A percentile compares a stretch with the other conserved stretches of the same genome.
These are phyloP conservation scores for Pythium rishiriense DNA, from an alignment of 352 stramenopile genomes.

Conservation along the genomic window DNA sequence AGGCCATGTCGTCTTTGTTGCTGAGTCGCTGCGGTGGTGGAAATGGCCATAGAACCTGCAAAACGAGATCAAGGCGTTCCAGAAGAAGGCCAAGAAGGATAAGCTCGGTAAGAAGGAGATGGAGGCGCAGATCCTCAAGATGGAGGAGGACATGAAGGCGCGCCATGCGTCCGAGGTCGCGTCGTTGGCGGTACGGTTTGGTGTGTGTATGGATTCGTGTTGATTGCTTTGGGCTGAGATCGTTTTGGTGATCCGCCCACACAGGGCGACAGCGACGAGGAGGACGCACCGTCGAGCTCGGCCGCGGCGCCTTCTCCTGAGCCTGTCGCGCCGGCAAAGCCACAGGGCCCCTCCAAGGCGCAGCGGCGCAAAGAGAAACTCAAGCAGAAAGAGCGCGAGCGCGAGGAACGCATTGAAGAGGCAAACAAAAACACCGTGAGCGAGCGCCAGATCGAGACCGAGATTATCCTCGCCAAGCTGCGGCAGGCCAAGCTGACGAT, in stretches of 20 bases:
- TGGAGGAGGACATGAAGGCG: slow-evolving; percentile 59
- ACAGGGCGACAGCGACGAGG: background rate
- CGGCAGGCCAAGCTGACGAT: slow-evolving; percentile 64
- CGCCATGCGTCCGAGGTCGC: slow-evolving; percentile 59
- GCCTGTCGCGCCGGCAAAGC: slow-evolving; percentile 20
- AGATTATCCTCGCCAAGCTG: slow-evolving; percentile 71
- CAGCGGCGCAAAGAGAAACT: slow-evolving; percentile 78
- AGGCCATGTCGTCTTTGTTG: no score
- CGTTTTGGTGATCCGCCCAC: no score
- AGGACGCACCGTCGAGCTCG: background rate
- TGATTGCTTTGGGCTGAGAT: no score
- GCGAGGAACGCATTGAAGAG: slow-evolving; percentile 73
- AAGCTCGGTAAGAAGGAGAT: slow-evolving; percentile 75
- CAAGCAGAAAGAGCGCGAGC: slow-evolving; percentile 72
- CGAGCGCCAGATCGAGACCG: slow-evolving; percentile 77
- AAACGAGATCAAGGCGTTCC: slow-evolving; percentile 75
- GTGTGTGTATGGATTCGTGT: no score
- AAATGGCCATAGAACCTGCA: slow-evolving; percentile 56
- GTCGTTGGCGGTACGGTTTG: slow-evolving; percentile 25
- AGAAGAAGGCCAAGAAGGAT: slow-evolving; percentile 88
- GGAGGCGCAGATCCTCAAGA: slow-evolving; percentile 50
- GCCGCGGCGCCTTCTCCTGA: slow-evolving; percentile 7
- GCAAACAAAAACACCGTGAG: slow-evolving; percentile 80
- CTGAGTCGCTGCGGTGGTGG: background rate
- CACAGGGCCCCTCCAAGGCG: slow-evolving; percentile 58